Percentiles rank a stretch among this genome's conserved stretches.
phyloP scores from a whole-genome alignment of 345 rosid genomes.

The Gossypium stocksii region DNA sequence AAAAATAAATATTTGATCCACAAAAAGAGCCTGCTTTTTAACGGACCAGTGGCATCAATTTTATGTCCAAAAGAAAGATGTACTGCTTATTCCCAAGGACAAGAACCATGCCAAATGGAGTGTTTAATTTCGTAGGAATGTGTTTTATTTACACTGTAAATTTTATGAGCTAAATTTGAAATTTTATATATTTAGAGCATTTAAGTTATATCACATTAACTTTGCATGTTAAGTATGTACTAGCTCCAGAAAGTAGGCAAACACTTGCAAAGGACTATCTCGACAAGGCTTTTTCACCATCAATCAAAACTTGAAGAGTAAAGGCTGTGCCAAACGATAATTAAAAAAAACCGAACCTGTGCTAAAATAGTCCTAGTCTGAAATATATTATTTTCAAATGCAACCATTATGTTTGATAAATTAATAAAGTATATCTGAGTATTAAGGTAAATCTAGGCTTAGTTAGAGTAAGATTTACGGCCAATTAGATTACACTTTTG shows the following conservation, averaged over 20 bases:
- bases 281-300: not conserved
- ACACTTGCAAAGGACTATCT: not conserved
- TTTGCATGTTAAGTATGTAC: not conserved
- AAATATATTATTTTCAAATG: not conserved
- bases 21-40: not conserved
- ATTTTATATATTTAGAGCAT: not conserved
- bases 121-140: not conserved
- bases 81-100: not conserved
- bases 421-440: constrained; percentile 3
- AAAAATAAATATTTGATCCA: constrained; percentile 8
- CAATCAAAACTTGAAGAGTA: not conserved
- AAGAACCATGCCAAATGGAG: not conserved
- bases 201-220: not conserved
- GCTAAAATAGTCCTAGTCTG: not conserved
- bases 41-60: not conserved
- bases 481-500: not conserved
- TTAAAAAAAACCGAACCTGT: not conserved
- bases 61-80: no score
- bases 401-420: not conserved
- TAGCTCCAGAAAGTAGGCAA: not conserved
- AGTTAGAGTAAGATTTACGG: not conserved
- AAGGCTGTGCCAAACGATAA: not conserved
- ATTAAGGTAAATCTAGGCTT: not conserved
- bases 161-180: not conserved
- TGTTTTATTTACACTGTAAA: not conserved